Evolutionary conservation across 495 filamentous ascomycete genomes (phyloP).

Genomic region (Hyaloscypha variabilis): DNA sequence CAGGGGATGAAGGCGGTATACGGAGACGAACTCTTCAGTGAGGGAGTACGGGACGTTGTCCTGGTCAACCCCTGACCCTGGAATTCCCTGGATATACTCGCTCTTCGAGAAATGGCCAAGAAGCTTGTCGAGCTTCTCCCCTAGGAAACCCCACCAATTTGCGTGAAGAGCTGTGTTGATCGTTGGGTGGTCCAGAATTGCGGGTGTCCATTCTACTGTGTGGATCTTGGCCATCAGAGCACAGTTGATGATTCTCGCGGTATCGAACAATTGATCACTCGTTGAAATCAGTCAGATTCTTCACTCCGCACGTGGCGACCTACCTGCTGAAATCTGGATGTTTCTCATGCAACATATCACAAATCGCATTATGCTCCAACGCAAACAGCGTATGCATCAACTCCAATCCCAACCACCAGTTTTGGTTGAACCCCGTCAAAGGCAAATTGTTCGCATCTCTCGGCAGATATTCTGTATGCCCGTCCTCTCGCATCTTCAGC

Average conservation of each 20-base stretch:
- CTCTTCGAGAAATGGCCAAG: constrained; percentile 41
- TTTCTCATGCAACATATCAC: constrained; percentile 34
- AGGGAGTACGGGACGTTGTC: constrained; percentile 39
- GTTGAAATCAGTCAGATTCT: background rate
- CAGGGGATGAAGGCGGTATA: constrained; percentile 45
- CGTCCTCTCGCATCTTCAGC: constrained; percentile 32
- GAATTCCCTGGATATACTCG: constrained; percentile 44
- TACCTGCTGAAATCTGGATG: constrained; percentile 38
- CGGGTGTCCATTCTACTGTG: constrained; percentile 50
- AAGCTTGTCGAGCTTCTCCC: constrained; percentile 41
- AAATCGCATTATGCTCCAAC: constrained; percentile 46
- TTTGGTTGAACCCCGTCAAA: constrained; percentile 44
- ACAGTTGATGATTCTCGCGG: constrained; percentile 46
- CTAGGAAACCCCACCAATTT: constrained; percentile 49
- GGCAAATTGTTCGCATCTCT: constrained; percentile 37
- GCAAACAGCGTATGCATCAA: constrained; percentile 48
- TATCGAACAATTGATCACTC: constrained; percentile 45
- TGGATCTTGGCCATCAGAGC: constrained; percentile 51
- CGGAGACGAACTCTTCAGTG: constrained; percentile 49
- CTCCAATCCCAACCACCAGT: constrained; percentile 49
- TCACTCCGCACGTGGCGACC: background rate
- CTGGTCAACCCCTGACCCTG: constrained; percentile 41
- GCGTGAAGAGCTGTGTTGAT: constrained; percentile 41
- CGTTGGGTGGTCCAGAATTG: constrained; percentile 45
- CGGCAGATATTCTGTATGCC: constrained; percentile 37